Base-by-base conservation (phyloP, 1,284 basidiomycete species). In the Apiotrichum porosum region DNA sequence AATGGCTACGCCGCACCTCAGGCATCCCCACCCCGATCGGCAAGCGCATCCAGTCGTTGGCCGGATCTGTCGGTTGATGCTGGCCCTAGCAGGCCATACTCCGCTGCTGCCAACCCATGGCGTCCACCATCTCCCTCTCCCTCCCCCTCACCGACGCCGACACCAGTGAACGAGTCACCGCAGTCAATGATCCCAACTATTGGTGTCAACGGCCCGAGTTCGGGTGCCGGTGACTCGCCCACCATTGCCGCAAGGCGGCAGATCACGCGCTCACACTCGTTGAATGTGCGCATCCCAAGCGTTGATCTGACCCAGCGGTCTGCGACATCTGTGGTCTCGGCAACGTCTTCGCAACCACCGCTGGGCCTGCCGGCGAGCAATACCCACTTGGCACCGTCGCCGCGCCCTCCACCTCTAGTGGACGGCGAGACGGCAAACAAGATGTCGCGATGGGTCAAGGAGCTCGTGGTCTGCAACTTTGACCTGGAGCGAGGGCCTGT, bases 401-500 rank as follows among this genome's bases (percentile, higher is more conserved):
- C 52, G 0, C 49, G 56, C 4, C 69, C 68, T 0, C 66, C 68
- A 13, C 66, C 69, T 10, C 42, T 68, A 32, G 54, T 88, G 37
- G 76, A 81, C 19, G 60, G 72, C 1, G 77, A 76, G 9, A 78
- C 78, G 22, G 60, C 81, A 3, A 58, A 61, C 13, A 78, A 72
- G 38, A 77, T 93, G 71, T 76, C 78, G 24, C 74, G 84, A 50
- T 93, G 88, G 88, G 81, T 87, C n/a, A 70, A 86, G 56, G 81
- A 84, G 18, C 78, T 92, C 44, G 84, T 82, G 22, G 78, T 91
- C 46, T 88, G 89, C 78, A 83, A 92, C 60, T 93, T 94, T 63
- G 89, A 93, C 70, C 69, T 91, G 38, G 88, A 93, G 57, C 76
- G 85, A 37, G 92, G 91, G 0, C 92, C 92, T 5, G 83, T 87